phyloP scores from a whole-genome alignment of 768 basidiomycete species.

The Boletus insuetus region DNA sequence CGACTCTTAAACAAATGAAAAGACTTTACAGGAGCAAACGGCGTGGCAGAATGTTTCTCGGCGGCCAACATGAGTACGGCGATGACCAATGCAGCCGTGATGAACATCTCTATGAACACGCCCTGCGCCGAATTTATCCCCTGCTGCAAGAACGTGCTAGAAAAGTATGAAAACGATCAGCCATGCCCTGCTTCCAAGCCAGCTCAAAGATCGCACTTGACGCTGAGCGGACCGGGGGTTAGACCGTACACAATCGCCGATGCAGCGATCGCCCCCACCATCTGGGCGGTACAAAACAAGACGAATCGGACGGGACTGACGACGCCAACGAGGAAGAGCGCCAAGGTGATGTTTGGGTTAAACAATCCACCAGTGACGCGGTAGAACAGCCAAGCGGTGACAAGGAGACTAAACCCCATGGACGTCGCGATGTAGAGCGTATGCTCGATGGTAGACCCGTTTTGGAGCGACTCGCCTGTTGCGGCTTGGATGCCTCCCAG shows the following conservation, averaged over 20 bases:
- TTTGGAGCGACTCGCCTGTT: slow-evolving; percentile 33
- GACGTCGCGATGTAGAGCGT: slow-evolving; percentile 55
- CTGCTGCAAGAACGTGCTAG: slow-evolving; percentile 46
- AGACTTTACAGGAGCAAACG: slow-evolving; percentile 58
- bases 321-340: slow-evolving; percentile 55
- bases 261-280: slow-evolving; percentile 58
- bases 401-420: slow-evolving; percentile 61
- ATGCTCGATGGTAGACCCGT: slow-evolving; percentile 38
- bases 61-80: slow-evolving; percentile 73
- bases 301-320: slow-evolving; percentile 55
- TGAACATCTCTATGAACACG: slow-evolving; percentile 72
- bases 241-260: slow-evolving; percentile 53
- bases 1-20: neutral
- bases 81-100: slow-evolving; percentile 55
- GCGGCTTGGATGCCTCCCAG: slow-evolving; percentile 64
- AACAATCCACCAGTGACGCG: slow-evolving; percentile 63
- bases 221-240: slow-evolving; percentile 51
- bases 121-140: slow-evolving; percentile 54
- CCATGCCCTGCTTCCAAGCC: neutral
- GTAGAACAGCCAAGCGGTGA: slow-evolving; percentile 68
- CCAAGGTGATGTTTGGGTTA: slow-evolving; percentile 61
- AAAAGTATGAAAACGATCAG: slow-evolving; percentile 4
- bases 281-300: slow-evolving; percentile 59
- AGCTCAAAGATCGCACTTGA: slow-evolving; percentile 42
- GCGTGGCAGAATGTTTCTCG: slow-evolving; percentile 64